A percentile compares a stretch with the other conserved stretches of the same genome.
These are phyloP conservation scores for Periconia sp. DNA, from an alignment of 2,329 filamentous ascomycete genomes.

Conservation along the genomic window DNA sequence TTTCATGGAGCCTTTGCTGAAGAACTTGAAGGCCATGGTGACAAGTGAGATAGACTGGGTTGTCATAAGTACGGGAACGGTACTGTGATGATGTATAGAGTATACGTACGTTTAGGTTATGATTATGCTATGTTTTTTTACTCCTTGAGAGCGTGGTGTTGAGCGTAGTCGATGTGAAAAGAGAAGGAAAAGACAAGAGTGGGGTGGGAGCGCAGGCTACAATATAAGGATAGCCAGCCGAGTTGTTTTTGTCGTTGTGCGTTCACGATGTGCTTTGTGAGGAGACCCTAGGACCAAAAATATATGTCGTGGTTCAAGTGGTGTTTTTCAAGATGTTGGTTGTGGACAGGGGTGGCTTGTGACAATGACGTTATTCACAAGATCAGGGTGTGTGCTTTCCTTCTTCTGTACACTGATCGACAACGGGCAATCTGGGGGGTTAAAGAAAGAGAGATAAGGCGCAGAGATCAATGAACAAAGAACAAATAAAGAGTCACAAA, in stretches of 20 bases:
- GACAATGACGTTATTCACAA: conserved; percentile 25
- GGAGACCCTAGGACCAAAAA: background rate
- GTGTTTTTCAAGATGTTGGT: background rate
- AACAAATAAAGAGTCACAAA: conserved; percentile 9
- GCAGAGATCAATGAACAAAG: background rate
- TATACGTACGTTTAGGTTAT: conserved; percentile 7
- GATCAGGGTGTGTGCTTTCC: conserved; percentile 12
- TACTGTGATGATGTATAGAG: conserved; percentile 6
- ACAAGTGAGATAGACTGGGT: conserved; percentile 16
- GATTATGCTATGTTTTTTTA: background rate
- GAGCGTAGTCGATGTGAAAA: background rate
- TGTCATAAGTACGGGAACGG: background rate
- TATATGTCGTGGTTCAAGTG: background rate
- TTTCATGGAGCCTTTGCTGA: conserved; percentile 29
- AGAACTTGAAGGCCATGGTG: conserved; percentile 34
- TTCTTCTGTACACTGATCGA: conserved; percentile 29
- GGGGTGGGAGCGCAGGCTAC: background rate
- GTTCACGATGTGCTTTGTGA: background rate
- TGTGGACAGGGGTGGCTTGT: conserved; percentile 4
- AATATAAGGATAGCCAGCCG: background rate
- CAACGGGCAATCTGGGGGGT: conserved; percentile 15
- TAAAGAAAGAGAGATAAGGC: conserved; percentile 9
- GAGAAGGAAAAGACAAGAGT: background rate
- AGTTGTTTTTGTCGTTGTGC: background rate
- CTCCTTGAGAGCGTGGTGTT: background rate